Evolutionary conservation across 2,329 filamentous ascomycete species (phyloP).

Genomic region (Fusarium buxicola): DNA sequence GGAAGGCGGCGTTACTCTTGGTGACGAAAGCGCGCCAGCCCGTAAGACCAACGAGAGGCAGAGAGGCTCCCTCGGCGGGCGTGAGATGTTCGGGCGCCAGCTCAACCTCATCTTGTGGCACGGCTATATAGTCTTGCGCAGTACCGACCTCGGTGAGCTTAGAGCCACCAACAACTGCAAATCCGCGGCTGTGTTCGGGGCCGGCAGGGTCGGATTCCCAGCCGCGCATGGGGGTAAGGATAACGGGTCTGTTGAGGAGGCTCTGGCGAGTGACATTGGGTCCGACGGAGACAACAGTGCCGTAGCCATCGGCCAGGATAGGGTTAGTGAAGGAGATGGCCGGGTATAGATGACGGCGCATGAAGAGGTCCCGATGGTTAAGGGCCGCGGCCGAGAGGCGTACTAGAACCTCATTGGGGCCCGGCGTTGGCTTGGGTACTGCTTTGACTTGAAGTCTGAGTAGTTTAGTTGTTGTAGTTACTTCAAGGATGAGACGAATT

Average conservation of each 20-base stretch:
- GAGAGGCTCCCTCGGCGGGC: slow-evolving; percentile 80
- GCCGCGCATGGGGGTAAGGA: slow-evolving; percentile 81
- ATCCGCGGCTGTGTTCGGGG: slow-evolving; percentile 72
- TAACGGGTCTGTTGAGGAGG: slow-evolving; percentile 73
- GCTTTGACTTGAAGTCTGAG: slow-evolving; percentile 69
- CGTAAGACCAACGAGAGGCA: slow-evolving; percentile 88
- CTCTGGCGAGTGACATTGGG: slow-evolving; percentile 54
- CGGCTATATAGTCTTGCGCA: slow-evolving; percentile 76
- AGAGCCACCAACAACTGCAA: slow-evolving; percentile 77
- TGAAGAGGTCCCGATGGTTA: slow-evolving; percentile 96
- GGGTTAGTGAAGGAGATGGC: slow-evolving; percentile 82
- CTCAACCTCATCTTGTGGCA: slow-evolving; percentile 80
- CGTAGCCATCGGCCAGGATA: slow-evolving; percentile 85
- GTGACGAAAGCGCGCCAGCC: slow-evolving; percentile 87
- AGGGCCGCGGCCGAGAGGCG: slow-evolving; percentile 83
- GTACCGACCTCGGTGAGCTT: slow-evolving; percentile 72
- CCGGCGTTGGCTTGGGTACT: slow-evolving; percentile 71
- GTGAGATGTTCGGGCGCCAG: slow-evolving; percentile 78
- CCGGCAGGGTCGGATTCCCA: slow-evolving; percentile 80
- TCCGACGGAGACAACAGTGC: slow-evolving; percentile 75
- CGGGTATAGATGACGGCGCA: slow-evolving; percentile 92
- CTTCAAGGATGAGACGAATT: not conserved
- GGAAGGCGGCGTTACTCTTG: slow-evolving; percentile 74
- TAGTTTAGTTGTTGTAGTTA: slow-evolving; percentile 13
- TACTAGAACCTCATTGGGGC: slow-evolving; percentile 77